Evolutionary conservation across 2,329 filamentous ascomycete genomes (phyloP).

Genomic region (Scedosporium aurantiacum): DNA sequence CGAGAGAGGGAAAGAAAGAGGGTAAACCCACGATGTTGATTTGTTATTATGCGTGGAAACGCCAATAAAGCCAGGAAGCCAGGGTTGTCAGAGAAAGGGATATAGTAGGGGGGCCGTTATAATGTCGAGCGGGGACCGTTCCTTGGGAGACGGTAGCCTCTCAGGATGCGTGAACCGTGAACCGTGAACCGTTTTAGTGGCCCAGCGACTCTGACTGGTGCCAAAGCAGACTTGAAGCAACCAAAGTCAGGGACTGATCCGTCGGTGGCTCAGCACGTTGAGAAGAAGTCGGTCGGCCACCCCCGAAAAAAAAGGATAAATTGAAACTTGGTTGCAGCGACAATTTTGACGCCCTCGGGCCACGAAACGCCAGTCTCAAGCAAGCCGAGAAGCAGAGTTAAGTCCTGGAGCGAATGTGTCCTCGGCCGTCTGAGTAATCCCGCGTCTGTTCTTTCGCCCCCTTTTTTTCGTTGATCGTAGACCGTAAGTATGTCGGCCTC

Average conservation of each 20-base stretch:
- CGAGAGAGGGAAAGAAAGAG: neutral
- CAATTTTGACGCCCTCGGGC: neutral
- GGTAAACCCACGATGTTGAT: neutral
- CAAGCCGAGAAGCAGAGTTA: neutral
- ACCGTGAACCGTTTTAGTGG: neutral
- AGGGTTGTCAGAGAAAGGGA: neutral
- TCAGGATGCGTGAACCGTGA: neutral
- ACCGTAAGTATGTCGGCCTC: too few species aligned
- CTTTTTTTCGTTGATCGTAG: neutral
- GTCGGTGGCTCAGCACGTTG: neutral
- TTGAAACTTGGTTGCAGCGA: neutral
- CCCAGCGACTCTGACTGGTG: neutral
- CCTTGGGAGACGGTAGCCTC: conserved; percentile 4
- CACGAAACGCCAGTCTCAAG: neutral
- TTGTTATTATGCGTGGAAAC: conserved; percentile 1
- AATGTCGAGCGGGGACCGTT: conserved; percentile 1
- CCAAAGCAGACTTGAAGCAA: neutral
- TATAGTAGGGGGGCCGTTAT: neutral
- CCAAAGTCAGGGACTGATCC: neutral
- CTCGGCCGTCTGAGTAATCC: neutral
- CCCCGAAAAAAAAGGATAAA: neutral
- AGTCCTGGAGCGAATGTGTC: neutral
- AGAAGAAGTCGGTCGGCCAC: neutral
- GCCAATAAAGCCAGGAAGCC: conserved; percentile 2
- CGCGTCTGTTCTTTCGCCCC: neutral